Conservation (phyloP, 768 basidiomycete genomes). For the Suillus variegatus region DNA sequence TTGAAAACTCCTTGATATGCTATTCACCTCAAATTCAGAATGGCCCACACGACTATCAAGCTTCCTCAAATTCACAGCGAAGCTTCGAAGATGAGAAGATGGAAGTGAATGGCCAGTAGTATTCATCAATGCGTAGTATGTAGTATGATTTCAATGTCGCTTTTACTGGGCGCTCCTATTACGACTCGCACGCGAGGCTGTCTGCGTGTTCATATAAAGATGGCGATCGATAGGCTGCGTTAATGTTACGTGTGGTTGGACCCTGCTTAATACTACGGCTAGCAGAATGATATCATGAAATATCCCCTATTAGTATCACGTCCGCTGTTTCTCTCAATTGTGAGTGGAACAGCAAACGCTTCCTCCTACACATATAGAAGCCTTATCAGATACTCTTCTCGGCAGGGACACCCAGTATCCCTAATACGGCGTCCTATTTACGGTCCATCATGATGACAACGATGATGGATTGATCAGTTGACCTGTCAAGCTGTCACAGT, state of each 20-base stretch:
- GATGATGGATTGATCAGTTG: neutral
- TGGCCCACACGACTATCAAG: neutral
- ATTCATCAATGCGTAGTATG: neutral
- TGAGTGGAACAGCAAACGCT: neutral
- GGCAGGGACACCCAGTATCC: neutral
- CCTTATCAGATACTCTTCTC: slow-evolving; percentile 1
- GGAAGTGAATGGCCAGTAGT: neutral
- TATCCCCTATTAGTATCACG: neutral
- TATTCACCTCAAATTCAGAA: neutral
- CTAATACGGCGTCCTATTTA: neutral
- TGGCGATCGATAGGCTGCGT: neutral
- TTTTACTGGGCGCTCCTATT: neutral
- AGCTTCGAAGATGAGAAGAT: neutral
- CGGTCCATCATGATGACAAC: neutral
- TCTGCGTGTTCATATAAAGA: neutral
- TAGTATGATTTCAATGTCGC: neutral
- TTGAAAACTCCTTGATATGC: neutral
- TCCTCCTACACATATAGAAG: neutral
- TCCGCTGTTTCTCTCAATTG: neutral
- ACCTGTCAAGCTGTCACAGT: neutral
- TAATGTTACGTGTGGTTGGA: neutral
- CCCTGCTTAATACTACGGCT: neutral
- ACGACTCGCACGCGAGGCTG: neutral
- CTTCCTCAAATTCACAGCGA: neutral
- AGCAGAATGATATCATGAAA: neutral